Evolutionary conservation across 805 yeast genomes (phyloP), one percentile per base, ranked within the genome.

Genomic region (Nakazawaea ambrosiae): DNA sequence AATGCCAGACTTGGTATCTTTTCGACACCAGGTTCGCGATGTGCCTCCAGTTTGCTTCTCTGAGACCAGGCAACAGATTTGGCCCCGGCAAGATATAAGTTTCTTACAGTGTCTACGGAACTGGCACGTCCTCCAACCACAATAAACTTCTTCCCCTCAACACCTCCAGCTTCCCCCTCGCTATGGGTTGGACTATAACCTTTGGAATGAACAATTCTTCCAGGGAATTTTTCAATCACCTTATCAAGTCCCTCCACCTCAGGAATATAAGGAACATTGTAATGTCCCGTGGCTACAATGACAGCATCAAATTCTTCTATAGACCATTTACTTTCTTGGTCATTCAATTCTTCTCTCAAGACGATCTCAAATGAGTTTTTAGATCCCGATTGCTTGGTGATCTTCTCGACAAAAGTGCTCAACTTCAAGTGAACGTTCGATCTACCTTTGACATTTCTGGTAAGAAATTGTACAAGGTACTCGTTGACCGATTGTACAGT

Each of bases 261-360:
- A 2, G 75, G 75, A 17, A 63, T 46, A 35, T 44, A 48, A 3
- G 72, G 71, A 6, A 54, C 55, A 14, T 60, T 53, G 44, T 59
- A 68, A 45, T 67, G 73, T 18, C 75, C 75, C 31, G 57, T 63
- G 2, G 73, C 66, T 8, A 65, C 49, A 6, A 69, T 57, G 11
- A 68, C 53, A 25, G 47, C 47, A 48, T 70, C 73, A 41, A 55
- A 69, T 4, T 18, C 19, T 30, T 58, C 53, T 34, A 54, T 61
- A 42, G 45, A 56, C 73, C 73, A 67, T 9, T 44, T 19, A 40
- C 65, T 70, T 3, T 49, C 11, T 1, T 45, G 27, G 17, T 17
- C 44, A 10, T 49, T 50, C 14, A 46, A 48, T 42, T 51, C 56
- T 9, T 38, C 37, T 45, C 68, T 50, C 16, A 63, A 36, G 0